Percentiles rank a stretch among this genome's conserved stretches.
These are phyloP conservation scores for Vaccinium darrowii DNA, from an alignment of 148 eudicot genomes.

Conservation along the genomic window DNA sequence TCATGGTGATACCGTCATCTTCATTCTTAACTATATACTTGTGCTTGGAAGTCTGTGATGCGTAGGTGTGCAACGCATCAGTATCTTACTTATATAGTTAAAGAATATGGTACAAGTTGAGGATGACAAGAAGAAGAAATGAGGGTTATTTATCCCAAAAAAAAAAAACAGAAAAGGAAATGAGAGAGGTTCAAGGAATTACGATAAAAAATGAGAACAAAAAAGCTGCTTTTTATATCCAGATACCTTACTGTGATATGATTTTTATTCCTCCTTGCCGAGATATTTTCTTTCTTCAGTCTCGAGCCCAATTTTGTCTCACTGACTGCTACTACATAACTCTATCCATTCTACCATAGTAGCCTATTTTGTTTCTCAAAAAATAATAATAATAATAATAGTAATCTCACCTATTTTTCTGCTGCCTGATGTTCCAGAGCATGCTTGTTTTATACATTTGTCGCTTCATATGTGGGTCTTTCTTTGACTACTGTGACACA, in stretches of 20 bases:
- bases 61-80: background rate
- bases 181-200: background rate
- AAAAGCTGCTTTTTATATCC: background rate
- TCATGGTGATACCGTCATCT: background rate
- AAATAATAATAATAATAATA: no score
- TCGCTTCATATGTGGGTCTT: background rate
- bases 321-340: background rate
- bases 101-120: background rate
- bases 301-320: no score
- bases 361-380: background rate
- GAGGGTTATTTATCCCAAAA: no score
- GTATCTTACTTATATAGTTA: background rate
- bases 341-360: background rate
- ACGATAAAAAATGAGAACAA: background rate
- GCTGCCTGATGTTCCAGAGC: background rate
- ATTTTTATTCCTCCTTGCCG: background rate
- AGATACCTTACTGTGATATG: no score
- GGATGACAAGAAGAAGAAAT: background rate
- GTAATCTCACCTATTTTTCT: background rate
- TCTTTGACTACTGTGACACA: background rate
- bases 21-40: background rate
- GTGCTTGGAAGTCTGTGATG: background rate
- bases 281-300: no score
- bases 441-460: background rate
- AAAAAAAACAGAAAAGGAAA: no score